Percentiles rank a stretch among this genome's conserved stretches.
Conservation (phyloP, 129 eudicot genomes). For the Lactuca sativa region DNA sequence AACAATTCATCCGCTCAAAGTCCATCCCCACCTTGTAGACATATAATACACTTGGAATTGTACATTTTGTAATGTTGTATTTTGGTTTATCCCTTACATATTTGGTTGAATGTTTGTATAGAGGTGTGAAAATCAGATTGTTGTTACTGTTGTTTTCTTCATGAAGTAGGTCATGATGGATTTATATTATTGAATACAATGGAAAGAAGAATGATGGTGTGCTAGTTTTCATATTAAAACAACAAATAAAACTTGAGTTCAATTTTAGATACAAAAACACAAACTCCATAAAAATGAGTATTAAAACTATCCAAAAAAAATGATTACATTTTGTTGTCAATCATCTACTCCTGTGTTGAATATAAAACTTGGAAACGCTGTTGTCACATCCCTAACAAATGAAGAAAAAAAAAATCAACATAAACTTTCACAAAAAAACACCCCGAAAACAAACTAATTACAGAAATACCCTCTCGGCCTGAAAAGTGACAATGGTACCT, state of each 20-base stretch:
- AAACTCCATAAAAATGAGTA: neutral
- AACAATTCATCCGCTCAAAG: constrained; percentile 82
- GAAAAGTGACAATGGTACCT: constrained; percentile 34
- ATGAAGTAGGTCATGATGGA: neutral
- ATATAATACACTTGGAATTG: neutral
- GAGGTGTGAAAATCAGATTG: neutral
- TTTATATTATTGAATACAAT: neutral
- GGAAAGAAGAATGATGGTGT: constrained; percentile 14
- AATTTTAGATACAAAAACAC: neutral
- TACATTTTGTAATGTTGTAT: neutral
- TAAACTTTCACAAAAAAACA: neutral
- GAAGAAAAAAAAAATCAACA: neutral
- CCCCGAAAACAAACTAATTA: too few species aligned
- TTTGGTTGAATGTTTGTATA: neutral
- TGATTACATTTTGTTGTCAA: constrained; percentile 9
- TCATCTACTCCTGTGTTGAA: constrained; percentile 51
- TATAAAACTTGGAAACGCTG: constrained; percentile 53
- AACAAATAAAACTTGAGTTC: neutral
- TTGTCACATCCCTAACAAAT: constrained; percentile 44
- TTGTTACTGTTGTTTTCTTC: neutral
- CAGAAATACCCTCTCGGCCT: neutral
- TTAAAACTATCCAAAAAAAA: neutral
- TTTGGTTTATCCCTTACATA: neutral
- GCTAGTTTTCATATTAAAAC: constrained; percentile 16
- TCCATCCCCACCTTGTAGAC: constrained; percentile 63